Base-by-base conservation (phyloP, 169 alveolate species). In the Sarcocystis neurona region DNA sequence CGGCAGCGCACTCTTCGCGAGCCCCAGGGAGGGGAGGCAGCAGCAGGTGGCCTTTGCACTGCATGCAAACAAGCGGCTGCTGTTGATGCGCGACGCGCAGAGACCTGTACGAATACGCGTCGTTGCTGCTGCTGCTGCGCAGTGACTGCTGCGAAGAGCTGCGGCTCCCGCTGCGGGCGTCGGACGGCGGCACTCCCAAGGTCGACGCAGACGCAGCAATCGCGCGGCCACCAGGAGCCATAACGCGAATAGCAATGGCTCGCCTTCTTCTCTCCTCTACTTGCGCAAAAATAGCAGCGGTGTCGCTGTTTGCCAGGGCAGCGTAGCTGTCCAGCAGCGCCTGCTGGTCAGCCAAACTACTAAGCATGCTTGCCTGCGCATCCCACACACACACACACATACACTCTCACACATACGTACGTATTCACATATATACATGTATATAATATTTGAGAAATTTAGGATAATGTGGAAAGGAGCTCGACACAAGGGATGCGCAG, bases 321-420 rank as follows among this genome's bases (percentile, higher is more conserved):
- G 84, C 23, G n/a, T 41, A 75, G 34, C 46, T 46, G 43, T 41
- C 66, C 66, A 75, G 23, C 68, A 75, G 58, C 6, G 23, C 41
- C 66, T 75, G 66, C 58, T 75, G 84, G 44, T 44, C 43, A 10
- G 84, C 23, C n/a, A 75, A 27, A 15, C 84, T 66, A 0, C 44
- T 75, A 58, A 75, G 44, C 84, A 75, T 75, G 34, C 82, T 72
- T 39, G 82, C 82, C 82, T 72, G 23, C n/a, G n/a, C n/a, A n/a
- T n/a, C n/a, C n/a, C n/a, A n/a, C 82, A 39, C 56, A 6, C 1
- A 34, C 39, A 15, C 1, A 15, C 34, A 58, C 70, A 58, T 1
- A 18, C 60, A 50, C n/a, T 50, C 18, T 18, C 18, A 50, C 60
- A 50, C 60, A 63, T 37, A 63, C 75, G 39, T 58, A 58, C 30